These are phyloP conservation scores for Rosa persica DNA, from an alignment of 306 rosid genomes.

Conservation along the genomic window DNA sequence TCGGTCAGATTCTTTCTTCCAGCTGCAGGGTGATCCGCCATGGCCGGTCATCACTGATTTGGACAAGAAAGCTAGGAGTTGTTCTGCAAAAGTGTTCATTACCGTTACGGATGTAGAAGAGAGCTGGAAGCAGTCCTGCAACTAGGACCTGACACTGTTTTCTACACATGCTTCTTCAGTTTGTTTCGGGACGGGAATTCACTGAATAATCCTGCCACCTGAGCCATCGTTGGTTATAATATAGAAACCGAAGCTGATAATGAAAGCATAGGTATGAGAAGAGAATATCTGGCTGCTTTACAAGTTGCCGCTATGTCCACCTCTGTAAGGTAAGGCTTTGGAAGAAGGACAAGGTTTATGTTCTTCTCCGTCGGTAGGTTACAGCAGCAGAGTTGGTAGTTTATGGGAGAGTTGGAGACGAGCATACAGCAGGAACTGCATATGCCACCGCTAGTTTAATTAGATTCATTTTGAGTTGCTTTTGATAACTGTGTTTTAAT, in stretches of 20 bases:
- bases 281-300: not conserved
- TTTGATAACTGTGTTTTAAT: not conserved
- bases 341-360: not conserved
- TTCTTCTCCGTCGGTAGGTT: not conserved
- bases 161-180: not conserved
- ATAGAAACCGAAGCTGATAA: not conserved
- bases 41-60: not conserved
- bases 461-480: not conserved
- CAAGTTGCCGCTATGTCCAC: not conserved
- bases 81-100: not conserved
- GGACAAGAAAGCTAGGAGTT: not conserved
- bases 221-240: not conserved
- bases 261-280: not conserved
- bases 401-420: not conserved
- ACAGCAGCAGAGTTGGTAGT: no score
- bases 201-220: not conserved
- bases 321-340: not conserved
- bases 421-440: not conserved
- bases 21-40: not conserved
- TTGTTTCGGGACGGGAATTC: not conserved
- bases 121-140: conserved; percentile 1
- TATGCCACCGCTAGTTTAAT: not conserved
- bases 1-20: not conserved
- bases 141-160: not conserved
- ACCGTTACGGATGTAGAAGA: not conserved